phyloP scores from a whole-genome alignment of 2,329 filamentous ascomycete genomes.

The Keithomyces neogunnii region DNA sequence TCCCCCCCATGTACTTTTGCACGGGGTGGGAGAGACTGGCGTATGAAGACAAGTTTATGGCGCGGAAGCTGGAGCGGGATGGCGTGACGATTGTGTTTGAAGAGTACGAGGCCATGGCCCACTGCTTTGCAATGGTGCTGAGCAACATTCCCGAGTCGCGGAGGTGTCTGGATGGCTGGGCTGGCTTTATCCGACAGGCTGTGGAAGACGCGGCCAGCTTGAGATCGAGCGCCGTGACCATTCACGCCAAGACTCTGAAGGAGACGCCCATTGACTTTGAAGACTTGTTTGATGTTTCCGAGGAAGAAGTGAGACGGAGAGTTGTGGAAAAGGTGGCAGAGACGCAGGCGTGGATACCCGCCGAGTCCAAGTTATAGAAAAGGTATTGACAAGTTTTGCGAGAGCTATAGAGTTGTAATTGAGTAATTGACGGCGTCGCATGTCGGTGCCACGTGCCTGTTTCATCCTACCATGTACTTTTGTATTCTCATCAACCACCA shows the following conservation, averaged over 20 bases:
- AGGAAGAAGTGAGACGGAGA: conserved; percentile 33
- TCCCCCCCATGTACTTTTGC: conserved; percentile 59
- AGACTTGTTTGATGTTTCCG: conserved; percentile 31
- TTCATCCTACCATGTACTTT: too few species aligned
- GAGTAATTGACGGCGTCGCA: too few species aligned
- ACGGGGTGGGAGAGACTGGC: conserved; percentile 64
- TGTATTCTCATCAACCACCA: too few species aligned
- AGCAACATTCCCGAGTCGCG: conserved; percentile 32
- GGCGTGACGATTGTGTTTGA: conserved; percentile 57
- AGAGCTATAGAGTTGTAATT: not conserved
- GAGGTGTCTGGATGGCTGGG: conserved; percentile 47
- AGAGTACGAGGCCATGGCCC: conserved; percentile 75
- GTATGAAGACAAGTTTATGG: conserved; percentile 58
- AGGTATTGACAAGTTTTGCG: not conserved
- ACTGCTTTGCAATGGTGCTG: conserved; percentile 58
- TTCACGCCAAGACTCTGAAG: conserved; percentile 43
- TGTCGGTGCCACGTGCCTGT: too few species aligned
- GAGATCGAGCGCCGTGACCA: conserved; percentile 31
- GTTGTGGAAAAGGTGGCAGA: conserved; percentile 22
- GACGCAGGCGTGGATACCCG: conserved; percentile 5
- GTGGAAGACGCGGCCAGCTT: conserved; percentile 26
- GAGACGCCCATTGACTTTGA: conserved; percentile 37
- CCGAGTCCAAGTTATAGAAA: conserved; percentile 21
- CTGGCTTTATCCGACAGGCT: conserved; percentile 42
- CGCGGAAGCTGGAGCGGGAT: conserved; percentile 43